Evolutionary conservation across 805 yeast species (phyloP), one percentile per base, ranked within the genome.

Genomic region (Kurtzmaniella fragi): DNA sequence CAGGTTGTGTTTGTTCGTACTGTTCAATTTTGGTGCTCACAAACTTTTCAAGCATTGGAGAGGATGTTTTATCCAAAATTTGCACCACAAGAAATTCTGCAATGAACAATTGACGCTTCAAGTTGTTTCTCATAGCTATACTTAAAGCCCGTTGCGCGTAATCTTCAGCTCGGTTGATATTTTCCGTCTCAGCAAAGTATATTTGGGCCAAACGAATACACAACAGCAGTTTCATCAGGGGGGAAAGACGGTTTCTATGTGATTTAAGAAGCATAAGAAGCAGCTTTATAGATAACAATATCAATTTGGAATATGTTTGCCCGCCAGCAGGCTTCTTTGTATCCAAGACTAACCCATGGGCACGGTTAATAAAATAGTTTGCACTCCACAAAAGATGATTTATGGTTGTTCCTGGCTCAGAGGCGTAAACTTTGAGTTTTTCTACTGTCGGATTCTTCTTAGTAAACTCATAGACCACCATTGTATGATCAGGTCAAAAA

Each of bases 131-230:
- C 4, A 47, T 43, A 5, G 68, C 50, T 3, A 67, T 41, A 0
- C 54, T 34, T 1, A 62, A 49, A 2, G 70, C 61, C 37, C 47
- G 48, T 52, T 42, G 63, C 25, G 47, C 61, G 55, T 53, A 64
- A 9, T 61, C 63, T 12, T 69, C 69, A 0, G 80, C 80, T 29
- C 56, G 45, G 23, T 62, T 62, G 13, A 56, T 44, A 43, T 66
- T 64, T 2, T 53, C 54, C 0, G 79, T 75, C 40, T 76, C 80
- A 17, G 43, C 43, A 34, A 62, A 59, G 37, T 67, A 59, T 3
- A 72, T 35, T 10, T 49, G 49, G 0, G 76, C 67, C 8, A 74
- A 45, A 31, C 57, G 58, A 38, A 61, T 64, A 31, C 60, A 58
- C 0, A 70, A 45, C 2, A 46, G 36, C 40, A 64, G 62, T 38